phyloP scores from a whole-genome alignment of 2,329 filamentous ascomycete genomes.

The Triangularia verruculosa region DNA sequence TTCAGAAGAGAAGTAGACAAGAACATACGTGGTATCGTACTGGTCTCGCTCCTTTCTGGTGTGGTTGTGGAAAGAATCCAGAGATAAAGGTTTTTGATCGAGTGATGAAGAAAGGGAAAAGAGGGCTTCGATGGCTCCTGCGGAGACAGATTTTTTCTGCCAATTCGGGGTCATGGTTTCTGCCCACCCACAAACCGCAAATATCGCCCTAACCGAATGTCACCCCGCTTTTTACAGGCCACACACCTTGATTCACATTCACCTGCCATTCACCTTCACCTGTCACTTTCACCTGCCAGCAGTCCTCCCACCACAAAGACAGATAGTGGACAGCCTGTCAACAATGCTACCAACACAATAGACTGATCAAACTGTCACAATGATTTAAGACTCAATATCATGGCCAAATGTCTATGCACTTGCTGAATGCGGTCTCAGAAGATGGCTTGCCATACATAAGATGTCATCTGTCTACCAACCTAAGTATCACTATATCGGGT shows the following conservation, averaged over 20 bases:
- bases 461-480: no score
- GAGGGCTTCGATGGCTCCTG: constrained; percentile 24
- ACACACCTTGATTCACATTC: background rate
- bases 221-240: constrained; percentile 7
- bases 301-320: background rate
- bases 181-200: constrained; percentile 16
- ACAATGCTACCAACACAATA: background rate
- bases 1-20: constrained; percentile 50
- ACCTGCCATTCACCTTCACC: background rate
- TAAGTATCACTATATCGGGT: background rate
- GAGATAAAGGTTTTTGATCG: constrained; percentile 28
- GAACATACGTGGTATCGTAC: constrained; percentile 57
- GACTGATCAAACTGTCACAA: background rate
- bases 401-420: background rate
- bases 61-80: constrained; percentile 36
- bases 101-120: constrained; percentile 26
- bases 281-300: background rate
- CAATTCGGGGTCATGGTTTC: constrained; percentile 7
- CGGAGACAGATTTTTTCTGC: constrained; percentile 28
- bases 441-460: no score
- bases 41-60: constrained; percentile 49
- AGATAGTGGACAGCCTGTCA: background rate
- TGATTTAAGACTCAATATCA: no score
- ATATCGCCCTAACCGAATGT: constrained; percentile 19
- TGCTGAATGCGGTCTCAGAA: background rate